Evolutionary conservation across 495 filamentous ascomycete genomes (phyloP), one percentile per base, ranked within the genome.

Genomic region (Daldinia decipiens): DNA sequence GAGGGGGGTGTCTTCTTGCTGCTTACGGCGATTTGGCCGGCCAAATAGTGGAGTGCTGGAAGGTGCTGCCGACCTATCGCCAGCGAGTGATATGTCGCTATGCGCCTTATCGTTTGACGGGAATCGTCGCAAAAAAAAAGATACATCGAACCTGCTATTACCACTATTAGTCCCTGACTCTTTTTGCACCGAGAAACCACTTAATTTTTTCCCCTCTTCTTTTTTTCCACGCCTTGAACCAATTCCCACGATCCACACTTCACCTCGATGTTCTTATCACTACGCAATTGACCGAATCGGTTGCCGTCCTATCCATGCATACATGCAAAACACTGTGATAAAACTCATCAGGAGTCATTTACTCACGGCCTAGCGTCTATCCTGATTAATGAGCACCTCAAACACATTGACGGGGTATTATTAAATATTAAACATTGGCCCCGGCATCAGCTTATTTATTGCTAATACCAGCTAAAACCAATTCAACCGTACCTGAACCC

Each of bases 1-100:
- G 71, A 72, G 70, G 61, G n/a, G 61, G 61, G 31, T 32, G 60
- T 59, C 13, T 60, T 74, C 53, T 65, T 68, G 58, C 62, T 77
- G 73, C 73, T 77, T 75, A 72, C 82, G 82, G 83, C 82, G 79
- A 76, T 83, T 83, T 85, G 77, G 78, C 83, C 83, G 83, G 83
- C 81, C 79, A 80, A 85, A 85, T 84, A 83, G 83, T 85, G 83
- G 83, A 83, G 82, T 77, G 70, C 19, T 47, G 8, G 43, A 21
- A 47, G 8, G 19, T 47, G 43, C 50, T 76, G 73, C 75, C 75
- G 75, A 76, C 75, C 71, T 75, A 75, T 74, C 51, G 47, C 73
- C 75, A 68, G 70, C 70, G 53, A 73, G 70, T 73, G 40, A 73
- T 65, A 73, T 68, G 60, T 39, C 70, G 70, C 52, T 73, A 68